Percentiles rank a stretch among this genome's conserved stretches.
These are phyloP conservation scores for Xylaria sp. DNA, from an alignment of 495 filamentous ascomycete species.

Conservation along the genomic window DNA sequence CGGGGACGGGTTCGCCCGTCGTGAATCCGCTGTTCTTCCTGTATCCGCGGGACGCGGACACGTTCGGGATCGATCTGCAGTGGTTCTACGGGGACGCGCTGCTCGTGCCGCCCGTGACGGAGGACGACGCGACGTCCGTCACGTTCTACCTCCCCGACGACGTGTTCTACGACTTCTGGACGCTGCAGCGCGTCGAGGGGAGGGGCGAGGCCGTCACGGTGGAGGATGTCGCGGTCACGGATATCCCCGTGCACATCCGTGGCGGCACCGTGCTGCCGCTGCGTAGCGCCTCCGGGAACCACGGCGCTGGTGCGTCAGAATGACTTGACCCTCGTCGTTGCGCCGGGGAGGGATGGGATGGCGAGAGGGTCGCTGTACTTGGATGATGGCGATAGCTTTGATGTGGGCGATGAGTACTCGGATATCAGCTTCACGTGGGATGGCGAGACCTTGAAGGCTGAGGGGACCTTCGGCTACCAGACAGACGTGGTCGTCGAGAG, in stretches of 20 bases:
- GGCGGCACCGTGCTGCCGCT: conserved; percentile 74
- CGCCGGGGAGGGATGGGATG: conserved; percentile 56
- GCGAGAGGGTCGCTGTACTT: conserved; percentile 60
- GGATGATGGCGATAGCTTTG: conserved; percentile 65
- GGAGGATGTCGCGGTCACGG: conserved; percentile 61
- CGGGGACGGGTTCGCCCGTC: conserved; percentile 66
- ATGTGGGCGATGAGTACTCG: conserved; percentile 54
- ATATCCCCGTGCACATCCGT: conserved; percentile 75
- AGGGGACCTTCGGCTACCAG: conserved; percentile 57
- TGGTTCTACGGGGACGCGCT: conserved; percentile 77
- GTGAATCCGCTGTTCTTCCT: conserved; percentile 73
- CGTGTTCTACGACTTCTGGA: conserved; percentile 80
- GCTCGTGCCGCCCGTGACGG: conserved; percentile 72
- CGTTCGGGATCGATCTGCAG: conserved; percentile 66
- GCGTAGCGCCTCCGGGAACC: conserved; percentile 67
- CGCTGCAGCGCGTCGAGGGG: conserved; percentile 61
- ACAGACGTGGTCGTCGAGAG: conserved; percentile 57
- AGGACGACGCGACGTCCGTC: conserved; percentile 67
- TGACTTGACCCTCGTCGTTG: conserved; percentile 72
- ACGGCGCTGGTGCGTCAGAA: conserved; percentile 69
- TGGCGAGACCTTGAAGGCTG: conserved; percentile 50
- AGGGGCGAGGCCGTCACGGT: conserved; percentile 58
- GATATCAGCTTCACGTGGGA: conserved; percentile 57
- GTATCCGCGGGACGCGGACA: conserved; percentile 70
- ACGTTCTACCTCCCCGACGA: conserved; percentile 76